Evolutionary conservation across 176 grass and related monocot species (phyloP).

Genomic region (Oryza rufipogon): DNA sequence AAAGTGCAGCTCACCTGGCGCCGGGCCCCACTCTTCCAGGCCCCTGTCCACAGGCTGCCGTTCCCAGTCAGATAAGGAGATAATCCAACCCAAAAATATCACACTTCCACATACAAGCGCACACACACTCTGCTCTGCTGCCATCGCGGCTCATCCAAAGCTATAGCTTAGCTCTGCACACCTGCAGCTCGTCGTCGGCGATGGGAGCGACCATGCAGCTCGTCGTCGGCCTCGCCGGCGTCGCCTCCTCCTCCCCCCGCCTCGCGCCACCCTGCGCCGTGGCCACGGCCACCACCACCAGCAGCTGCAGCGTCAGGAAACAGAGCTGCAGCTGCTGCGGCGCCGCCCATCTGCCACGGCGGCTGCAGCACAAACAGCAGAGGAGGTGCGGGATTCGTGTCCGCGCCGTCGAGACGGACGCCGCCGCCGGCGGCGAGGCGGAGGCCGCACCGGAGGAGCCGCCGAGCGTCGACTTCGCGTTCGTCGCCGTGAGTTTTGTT

Average conservation of each 20-base stretch:
- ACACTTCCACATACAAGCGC: not conserved
- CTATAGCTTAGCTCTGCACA: not conserved
- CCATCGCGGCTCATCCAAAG: too few relatives aligned
- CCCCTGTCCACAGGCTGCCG: not conserved
- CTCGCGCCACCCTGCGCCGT: constrained; percentile 11
- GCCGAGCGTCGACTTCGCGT: constrained; percentile 79
- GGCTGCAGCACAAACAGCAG: not conserved
- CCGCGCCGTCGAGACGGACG: constrained; percentile 52
- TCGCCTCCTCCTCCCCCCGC: constrained; percentile 20
- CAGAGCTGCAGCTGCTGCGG: constrained; percentile 12
- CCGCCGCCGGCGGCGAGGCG: constrained; percentile 23
- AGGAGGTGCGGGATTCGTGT: constrained; percentile 16
- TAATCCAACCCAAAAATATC: constrained; percentile 24
- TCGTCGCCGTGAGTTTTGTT: constrained; percentile 71
- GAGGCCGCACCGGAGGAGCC: constrained; percentile 26
- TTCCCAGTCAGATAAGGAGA: constrained; percentile 49
- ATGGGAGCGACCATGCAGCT: constrained; percentile 42
- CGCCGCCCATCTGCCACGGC: not conserved
- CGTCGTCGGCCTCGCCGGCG: constrained; percentile 36
- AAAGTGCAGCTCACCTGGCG: not conserved
- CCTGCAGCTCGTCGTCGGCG: not conserved
- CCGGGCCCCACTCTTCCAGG: not conserved
- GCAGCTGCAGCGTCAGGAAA: not conserved
- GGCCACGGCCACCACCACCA: not conserved
- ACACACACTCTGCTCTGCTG: too few relatives aligned